Evolutionary conservation across 2,329 filamentous ascomycete genomes (phyloP).

Genomic region (Plectosphaerella plurivora): DNA sequence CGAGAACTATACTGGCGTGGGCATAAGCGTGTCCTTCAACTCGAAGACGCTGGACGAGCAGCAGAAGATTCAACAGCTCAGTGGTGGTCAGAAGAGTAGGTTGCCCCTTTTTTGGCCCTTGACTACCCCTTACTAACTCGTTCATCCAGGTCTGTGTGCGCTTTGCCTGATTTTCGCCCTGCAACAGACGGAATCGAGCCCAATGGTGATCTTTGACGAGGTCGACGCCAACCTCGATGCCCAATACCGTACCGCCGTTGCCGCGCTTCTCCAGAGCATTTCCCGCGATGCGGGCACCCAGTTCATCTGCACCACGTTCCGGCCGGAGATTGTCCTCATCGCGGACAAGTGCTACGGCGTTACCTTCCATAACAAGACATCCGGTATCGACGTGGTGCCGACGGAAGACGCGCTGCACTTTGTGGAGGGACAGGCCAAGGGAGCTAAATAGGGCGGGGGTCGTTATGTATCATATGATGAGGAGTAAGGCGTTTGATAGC

Average conservation of each 20-base stretch:
- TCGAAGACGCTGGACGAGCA: constrained; percentile 93
- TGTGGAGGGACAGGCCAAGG: constrained; percentile 70
- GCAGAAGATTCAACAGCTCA: constrained; percentile 94
- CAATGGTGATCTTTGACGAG: constrained; percentile 98
- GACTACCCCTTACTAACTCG: constrained; percentile 12
- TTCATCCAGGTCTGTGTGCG: constrained; percentile 71
- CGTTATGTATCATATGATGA: not conserved
- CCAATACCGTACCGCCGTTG: constrained; percentile 95
- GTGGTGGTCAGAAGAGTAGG: constrained; percentile 94
- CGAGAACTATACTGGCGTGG: constrained; percentile 94
- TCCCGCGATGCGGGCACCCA: constrained; percentile 64
- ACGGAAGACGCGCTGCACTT: constrained; percentile 87
- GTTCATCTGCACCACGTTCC: constrained; percentile 98
- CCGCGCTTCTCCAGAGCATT: constrained; percentile 78
- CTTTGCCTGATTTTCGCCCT: constrained; percentile 99
- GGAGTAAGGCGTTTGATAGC: not conserved
- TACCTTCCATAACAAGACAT: constrained; percentile 89
- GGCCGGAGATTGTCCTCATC: constrained; percentile 91
- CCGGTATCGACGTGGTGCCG: constrained; percentile 84
- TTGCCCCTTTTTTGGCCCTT: constrained; percentile 10
- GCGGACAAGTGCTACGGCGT: constrained; percentile 98
- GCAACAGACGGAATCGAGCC: constrained; percentile 92
- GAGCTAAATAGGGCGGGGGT: constrained; percentile 4
- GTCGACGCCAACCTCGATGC: constrained; percentile 98
- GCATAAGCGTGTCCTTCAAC: constrained; percentile 97